Base-by-base conservation (phyloP, 208 protist species). In the Crithidia expoeki region DNA sequence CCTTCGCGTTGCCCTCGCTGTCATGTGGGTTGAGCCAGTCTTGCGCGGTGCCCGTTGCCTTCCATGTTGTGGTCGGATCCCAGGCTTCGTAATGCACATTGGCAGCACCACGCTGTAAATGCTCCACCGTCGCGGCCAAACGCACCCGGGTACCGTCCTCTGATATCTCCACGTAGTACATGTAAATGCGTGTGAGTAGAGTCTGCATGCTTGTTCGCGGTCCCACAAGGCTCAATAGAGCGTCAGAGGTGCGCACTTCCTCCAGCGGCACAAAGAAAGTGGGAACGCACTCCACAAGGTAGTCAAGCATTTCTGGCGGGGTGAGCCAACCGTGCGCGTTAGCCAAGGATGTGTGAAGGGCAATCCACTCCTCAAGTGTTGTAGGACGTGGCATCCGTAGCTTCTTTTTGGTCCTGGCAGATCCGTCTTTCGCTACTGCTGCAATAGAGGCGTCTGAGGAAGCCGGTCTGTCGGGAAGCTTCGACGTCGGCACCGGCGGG, bases 241-340 rank as follows among this genome's bases (percentile, higher is more conserved):
- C 65, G 60, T 93, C 88, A 7, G 86, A 85, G 19, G 72, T 56
- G 62, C 79, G 75, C 46, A 95, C 53, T 47, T 84, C 60, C 19
- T 76, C 47, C 4, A 90, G 19, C 4, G 86, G 84, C 19, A 94
- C 79, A 42, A 78, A 88, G 59, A 90, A 85, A 27, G 88, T 96
- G 1, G 90, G 90, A 51, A 96, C 80, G 56, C 87, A 93, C 72
- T 93, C 90, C 27, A 96, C 86, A 23, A 96, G 76, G 21, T 89
- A 78, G 57, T 94, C 77, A n/a, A 94, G 73, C 74, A 95, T 75
- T 69, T 93, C 74, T 28, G 53, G 42, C 2, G 90, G 90, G 14
- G 85, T 85, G 21, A 75, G 77, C 80, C 80, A 84, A 3, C 88
- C 86, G 28, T 81, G 78, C 16, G 82, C 64, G 40, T 76, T 63